Conservation (phyloP, 2,329 filamentous ascomycete species). For the Canariomyces notabilis region DNA sequence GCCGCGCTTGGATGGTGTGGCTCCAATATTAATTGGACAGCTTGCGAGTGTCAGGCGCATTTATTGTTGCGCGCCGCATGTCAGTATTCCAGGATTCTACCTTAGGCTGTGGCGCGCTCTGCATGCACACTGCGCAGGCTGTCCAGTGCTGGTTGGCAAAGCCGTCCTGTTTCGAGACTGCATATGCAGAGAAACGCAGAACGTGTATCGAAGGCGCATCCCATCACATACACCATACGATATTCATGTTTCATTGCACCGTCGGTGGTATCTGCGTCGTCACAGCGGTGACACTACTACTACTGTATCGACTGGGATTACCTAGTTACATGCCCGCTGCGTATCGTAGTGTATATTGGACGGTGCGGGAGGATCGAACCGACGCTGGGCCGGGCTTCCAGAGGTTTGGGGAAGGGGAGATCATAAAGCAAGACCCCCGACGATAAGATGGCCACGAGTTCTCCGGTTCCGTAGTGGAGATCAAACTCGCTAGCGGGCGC, state of each 20-base stretch:
- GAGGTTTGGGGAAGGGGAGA: slow-evolving; percentile 10
- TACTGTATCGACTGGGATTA: not conserved
- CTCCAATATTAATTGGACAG: slow-evolving; percentile 2
- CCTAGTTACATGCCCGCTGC: not conserved
- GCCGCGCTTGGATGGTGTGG: slow-evolving; percentile 4
- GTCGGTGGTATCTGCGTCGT: not conserved
- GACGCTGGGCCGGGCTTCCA: slow-evolving; percentile 12
- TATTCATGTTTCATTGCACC: not conserved
- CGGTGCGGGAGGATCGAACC: not conserved
- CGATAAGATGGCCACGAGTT: slow-evolving; percentile 16
- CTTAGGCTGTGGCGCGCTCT: not conserved
- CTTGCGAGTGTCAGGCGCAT: not conserved
- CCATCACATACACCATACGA: no score
- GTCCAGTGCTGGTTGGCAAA: slow-evolving; percentile 11
- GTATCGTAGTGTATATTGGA: not conserved
- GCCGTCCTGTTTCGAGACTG: slow-evolving; percentile 10
- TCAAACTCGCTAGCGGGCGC: slow-evolving; percentile 18
- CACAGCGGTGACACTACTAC: not conserved
- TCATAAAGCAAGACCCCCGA: slow-evolving; percentile 20
- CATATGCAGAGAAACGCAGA: slow-evolving; percentile 11
- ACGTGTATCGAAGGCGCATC: not conserved
- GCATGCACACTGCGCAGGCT: slow-evolving; percentile 7
- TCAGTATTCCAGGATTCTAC: not conserved
- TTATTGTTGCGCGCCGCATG: not conserved
- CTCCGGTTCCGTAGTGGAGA: slow-evolving; percentile 11